Percentiles rank a stretch among this genome's conserved stretches.
Evolutionary conservation across 805 yeast species (phyloP).

Genomic region (Kodamaea nitidulidarum): DNA sequence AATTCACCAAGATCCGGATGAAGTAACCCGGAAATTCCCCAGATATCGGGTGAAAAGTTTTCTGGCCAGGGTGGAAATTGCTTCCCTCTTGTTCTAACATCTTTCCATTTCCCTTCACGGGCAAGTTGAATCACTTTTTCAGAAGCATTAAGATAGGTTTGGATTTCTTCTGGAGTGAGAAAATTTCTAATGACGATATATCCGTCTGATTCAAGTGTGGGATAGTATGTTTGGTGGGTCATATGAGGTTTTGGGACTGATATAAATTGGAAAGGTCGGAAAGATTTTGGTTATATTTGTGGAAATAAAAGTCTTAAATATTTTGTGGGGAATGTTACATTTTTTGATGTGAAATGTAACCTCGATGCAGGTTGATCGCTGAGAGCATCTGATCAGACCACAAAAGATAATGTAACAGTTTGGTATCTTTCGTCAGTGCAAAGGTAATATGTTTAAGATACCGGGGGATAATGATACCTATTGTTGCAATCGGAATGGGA

Average conservation of each 20-base stretch:
- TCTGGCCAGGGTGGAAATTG: conserved; percentile 59
- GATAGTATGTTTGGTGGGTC: neutral
- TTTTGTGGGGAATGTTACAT: neutral
- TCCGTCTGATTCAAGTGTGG: conserved; percentile 19
- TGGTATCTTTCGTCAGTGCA: too few species aligned
- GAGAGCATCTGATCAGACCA: too few species aligned
- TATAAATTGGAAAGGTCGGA: too few species aligned
- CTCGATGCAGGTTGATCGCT: too few species aligned
- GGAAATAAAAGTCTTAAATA: too few species aligned
- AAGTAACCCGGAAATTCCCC: conserved; percentile 49
- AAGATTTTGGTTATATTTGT: too few species aligned
- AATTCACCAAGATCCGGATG: conserved; percentile 42
- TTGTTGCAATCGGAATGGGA: too few species aligned
- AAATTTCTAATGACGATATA: conserved; percentile 39
- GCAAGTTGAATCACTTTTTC: conserved; percentile 37
- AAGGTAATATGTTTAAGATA: too few species aligned
- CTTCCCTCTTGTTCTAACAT: conserved; percentile 47
- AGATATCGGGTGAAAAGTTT: conserved; percentile 47
- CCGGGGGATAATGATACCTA: too few species aligned
- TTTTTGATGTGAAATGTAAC: neutral
- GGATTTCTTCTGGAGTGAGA: conserved; percentile 38
- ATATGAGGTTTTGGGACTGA: neutral
- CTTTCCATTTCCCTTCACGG: conserved; percentile 46
- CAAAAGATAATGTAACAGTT: too few species aligned
- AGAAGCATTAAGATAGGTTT: conserved; percentile 32